phyloP scores from a whole-genome alignment of 108 stramenopile species.

The Cylindrotheca closterium region DNA sequence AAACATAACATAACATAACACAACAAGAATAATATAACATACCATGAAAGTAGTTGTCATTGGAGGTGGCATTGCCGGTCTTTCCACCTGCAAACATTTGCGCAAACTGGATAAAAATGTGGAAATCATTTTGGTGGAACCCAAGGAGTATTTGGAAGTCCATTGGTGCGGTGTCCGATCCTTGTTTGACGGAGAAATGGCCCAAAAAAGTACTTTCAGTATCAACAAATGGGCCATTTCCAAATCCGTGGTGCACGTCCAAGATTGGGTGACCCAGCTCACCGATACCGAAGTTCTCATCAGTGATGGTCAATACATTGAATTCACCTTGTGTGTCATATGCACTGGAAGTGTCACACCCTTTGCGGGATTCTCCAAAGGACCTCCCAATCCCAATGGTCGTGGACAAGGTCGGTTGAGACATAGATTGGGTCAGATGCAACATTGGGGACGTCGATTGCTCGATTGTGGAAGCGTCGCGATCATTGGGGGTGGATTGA shows the following conservation, averaged over 20 bases:
- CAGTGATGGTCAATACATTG: slow-evolving; percentile 15
- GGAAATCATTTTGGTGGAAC: slow-evolving; percentile 33
- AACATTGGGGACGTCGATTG: slow-evolving; percentile 6
- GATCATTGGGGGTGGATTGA: slow-evolving; percentile 38
- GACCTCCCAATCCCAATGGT: not conserved
- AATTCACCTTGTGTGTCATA: slow-evolving; percentile 17
- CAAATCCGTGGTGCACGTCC: slow-evolving; percentile 17
- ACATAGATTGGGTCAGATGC: slow-evolving; percentile 15
- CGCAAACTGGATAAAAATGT: slow-evolving; percentile 17
- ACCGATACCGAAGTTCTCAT: slow-evolving; percentile 4
- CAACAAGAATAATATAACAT: not conserved
- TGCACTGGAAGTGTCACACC: slow-evolving; percentile 15
- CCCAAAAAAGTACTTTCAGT: slow-evolving; percentile 5
- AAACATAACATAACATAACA: not conserved
- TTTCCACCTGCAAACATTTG: slow-evolving; percentile 14
- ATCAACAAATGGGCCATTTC: slow-evolving; percentile 12
- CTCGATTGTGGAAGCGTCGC: slow-evolving; percentile 19
- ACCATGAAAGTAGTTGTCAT: slow-evolving; percentile 31
- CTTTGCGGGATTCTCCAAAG: slow-evolving; percentile 16
- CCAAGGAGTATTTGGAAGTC: slow-evolving; percentile 33
- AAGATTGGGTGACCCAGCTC: slow-evolving; percentile 19
- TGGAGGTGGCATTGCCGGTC: slow-evolving; percentile 36
- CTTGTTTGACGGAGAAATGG: slow-evolving; percentile 24
- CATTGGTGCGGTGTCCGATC: slow-evolving; percentile 15
- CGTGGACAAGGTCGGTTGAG: not conserved